Percentiles rank a stretch among this genome's conserved stretches.
These are phyloP conservation scores for Eucalyptus sp. DNA, from an alignment of 345 rosid species.

Conservation along the genomic window DNA sequence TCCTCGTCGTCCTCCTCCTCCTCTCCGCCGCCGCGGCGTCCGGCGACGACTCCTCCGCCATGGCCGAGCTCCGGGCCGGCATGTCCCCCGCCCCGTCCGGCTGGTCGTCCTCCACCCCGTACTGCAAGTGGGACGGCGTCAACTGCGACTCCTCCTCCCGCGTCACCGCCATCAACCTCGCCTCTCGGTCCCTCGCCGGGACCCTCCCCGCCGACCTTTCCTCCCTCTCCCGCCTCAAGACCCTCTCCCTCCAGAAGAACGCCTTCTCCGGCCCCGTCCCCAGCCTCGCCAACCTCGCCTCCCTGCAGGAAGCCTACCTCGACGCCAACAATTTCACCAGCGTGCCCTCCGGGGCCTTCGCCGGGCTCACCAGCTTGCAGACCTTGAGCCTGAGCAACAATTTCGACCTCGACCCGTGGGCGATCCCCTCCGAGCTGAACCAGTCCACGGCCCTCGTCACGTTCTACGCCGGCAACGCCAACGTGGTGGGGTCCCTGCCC, in stretches of 20 bases:
- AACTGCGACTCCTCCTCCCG: conserved; percentile 27
- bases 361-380: conserved; percentile 41
- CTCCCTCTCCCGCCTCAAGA: conserved; percentile 33
- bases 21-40: background rate
- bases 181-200: conserved; percentile 27
- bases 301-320: conserved; percentile 26
- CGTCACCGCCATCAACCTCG: conserved; percentile 34
- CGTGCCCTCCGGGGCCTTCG: conserved; percentile 38
- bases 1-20: background rate
- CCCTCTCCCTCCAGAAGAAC: conserved; percentile 36
- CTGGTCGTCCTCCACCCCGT: conserved; percentile 33
- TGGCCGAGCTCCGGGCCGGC: conserved; percentile 35
- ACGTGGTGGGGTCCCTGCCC: conserved; percentile 40
- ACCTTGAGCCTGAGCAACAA: conserved; percentile 29
- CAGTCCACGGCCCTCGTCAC: conserved; percentile 20
- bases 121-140: conserved; percentile 60
- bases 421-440: conserved; percentile 36
- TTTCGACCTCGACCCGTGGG: conserved; percentile 29
- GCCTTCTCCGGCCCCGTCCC: conserved; percentile 48
- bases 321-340: conserved; percentile 41
- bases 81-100: conserved; percentile 34
- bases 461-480: conserved; percentile 23
- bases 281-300: conserved; percentile 34
- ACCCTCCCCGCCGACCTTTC: conserved; percentile 35
- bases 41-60: conserved; percentile 41